Evolutionary conservation across 2,329 filamentous ascomycete genomes (phyloP), one percentile per base, ranked within the genome.

Genomic region (Tothia fuscella): DNA sequence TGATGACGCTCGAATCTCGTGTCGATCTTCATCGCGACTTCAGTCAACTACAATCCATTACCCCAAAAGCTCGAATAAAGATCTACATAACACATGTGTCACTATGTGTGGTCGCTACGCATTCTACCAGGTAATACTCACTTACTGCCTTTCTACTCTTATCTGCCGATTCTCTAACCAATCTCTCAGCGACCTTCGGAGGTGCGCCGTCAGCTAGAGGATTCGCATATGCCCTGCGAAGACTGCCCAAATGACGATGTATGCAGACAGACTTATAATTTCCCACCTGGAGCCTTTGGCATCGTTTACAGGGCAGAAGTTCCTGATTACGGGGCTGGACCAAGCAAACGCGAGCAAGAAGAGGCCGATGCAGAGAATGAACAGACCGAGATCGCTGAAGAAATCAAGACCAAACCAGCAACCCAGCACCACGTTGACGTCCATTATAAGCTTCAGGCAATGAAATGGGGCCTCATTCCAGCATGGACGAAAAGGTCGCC

Each of bases 381-480:
- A 41, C 48, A 17, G 32, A 42, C 5, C 44, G 47, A 44, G 20
- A 42, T 41, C 35, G 37, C 42, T 25, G 46, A 51, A 19, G 28
- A 43, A 12, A 49, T 9, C 40, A 45, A 9, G 14, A 22, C 30
- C 20, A 43, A 47, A 13, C 43, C 50, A 42, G 22, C 48, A 31
- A 56, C 51, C 26, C 52, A 52, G n/a, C n/a, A n/a, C n/a, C n/a
- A n/a, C n/a, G n/a, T n/a, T 21, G 57, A 64, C 45, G 68, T 70
- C 7, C 76, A 64, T 50, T 94, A 93, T 65, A 89, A 83, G 59
- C 66, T 98, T 6, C 87, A 95, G 57, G 71, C 78, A 2, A 96
- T 96, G 83, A 89, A 86, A 71, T 98, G 91, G 91, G 91, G 89
- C 0, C 71, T 98, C 5, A 70, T 96, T 12, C 89, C 91, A 0